phyloP scores from a whole-genome alignment of 768 basidiomycete genomes.

The Lactarius sp. region DNA sequence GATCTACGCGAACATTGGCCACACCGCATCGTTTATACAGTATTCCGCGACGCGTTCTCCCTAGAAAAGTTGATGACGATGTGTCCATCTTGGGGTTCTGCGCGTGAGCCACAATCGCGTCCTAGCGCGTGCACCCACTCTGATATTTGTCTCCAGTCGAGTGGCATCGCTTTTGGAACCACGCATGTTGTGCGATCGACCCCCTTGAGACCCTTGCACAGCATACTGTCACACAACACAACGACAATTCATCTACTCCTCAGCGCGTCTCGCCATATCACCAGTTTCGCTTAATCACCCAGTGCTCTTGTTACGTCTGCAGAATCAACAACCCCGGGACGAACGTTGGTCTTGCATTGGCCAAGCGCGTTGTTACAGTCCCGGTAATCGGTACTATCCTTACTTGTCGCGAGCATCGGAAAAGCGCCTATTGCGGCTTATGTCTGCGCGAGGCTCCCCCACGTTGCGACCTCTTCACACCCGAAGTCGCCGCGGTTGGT shows the following conservation, averaged over 20 bases:
- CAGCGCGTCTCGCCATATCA: slow-evolving; percentile 42
- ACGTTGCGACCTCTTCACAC: slow-evolving; percentile 32
- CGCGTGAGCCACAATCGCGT: slow-evolving; percentile 21
- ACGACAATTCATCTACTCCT: slow-evolving; percentile 27
- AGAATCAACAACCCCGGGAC: slow-evolving; percentile 58
- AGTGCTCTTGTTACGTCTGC: slow-evolving; percentile 58
- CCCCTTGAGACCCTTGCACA: slow-evolving; percentile 52
- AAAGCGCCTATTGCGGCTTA: slow-evolving; percentile 57
- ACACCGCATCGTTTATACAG: slow-evolving; percentile 54
- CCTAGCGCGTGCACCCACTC: slow-evolving; percentile 24
- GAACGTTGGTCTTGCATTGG: slow-evolving; percentile 45
- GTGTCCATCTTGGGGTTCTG: slow-evolving; percentile 23
- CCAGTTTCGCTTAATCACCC: slow-evolving; percentile 58
- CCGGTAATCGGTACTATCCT: slow-evolving; percentile 43
- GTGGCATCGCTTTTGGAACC: slow-evolving; percentile 65
- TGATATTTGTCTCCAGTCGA: slow-evolving; percentile 44
- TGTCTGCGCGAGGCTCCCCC: slow-evolving; percentile 62
- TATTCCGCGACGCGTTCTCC: slow-evolving; percentile 41
- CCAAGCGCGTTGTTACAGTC: slow-evolving; percentile 43
- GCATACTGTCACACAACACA: slow-evolving; percentile 41
- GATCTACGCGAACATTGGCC: slow-evolving; percentile 53
- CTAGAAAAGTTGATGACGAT: slow-evolving; percentile 25
- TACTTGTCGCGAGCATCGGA: slow-evolving; percentile 62
- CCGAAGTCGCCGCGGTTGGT: slow-evolving; percentile 36
- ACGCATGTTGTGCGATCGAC: slow-evolving; percentile 57